phyloP scores from a whole-genome alignment of 2,329 filamentous ascomycete species.

The Tolypocladium endophyticum region DNA sequence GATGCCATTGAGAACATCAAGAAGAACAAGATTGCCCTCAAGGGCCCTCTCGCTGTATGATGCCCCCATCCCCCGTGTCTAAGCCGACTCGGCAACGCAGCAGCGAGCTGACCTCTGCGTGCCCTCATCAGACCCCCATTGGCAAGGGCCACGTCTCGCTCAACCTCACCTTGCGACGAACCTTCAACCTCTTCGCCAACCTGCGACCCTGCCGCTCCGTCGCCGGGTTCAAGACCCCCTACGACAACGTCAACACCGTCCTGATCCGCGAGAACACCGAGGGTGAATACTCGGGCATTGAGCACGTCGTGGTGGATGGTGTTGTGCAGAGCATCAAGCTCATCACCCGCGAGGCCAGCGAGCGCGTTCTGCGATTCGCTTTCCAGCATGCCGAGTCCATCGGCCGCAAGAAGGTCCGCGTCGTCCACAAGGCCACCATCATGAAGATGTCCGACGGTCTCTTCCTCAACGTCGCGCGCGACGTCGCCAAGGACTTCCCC shows the following conservation, averaged over 20 bases:
- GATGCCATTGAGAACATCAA: conserved; percentile 87
- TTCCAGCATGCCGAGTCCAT: conserved; percentile 96
- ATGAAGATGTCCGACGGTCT: conserved; percentile 99
- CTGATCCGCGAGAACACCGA: conserved; percentile 99
- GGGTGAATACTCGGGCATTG: conserved; percentile 98
- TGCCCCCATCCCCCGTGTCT: background rate
- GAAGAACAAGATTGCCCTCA: conserved; percentile 94
- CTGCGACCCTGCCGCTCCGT: conserved; percentile 95
- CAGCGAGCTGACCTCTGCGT: background rate
- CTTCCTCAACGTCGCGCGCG: conserved; percentile 78
- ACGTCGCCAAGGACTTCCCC: conserved; percentile 92
- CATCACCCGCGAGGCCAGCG: conserved; percentile 87
- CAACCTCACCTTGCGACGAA: conserved; percentile 95
- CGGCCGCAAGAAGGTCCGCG: conserved; percentile 92
- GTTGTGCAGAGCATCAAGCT: conserved; percentile 99
- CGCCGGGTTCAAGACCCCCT: conserved; percentile 95
- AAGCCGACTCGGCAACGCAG: background rate
- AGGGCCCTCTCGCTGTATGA: conserved; percentile 89
- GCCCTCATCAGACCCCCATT: conserved; percentile 61
- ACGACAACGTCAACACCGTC: conserved; percentile 93
- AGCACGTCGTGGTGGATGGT: conserved; percentile 95
- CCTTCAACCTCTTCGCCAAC: conserved; percentile 99
- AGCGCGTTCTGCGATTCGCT: conserved; percentile 92
- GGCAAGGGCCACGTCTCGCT: conserved; percentile 99
- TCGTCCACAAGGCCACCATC: conserved; percentile 99